These are phyloP conservation scores for Euptelea pleiosperma DNA, from an alignment of 164 flowering plant genomes.

Conservation along the genomic window DNA sequence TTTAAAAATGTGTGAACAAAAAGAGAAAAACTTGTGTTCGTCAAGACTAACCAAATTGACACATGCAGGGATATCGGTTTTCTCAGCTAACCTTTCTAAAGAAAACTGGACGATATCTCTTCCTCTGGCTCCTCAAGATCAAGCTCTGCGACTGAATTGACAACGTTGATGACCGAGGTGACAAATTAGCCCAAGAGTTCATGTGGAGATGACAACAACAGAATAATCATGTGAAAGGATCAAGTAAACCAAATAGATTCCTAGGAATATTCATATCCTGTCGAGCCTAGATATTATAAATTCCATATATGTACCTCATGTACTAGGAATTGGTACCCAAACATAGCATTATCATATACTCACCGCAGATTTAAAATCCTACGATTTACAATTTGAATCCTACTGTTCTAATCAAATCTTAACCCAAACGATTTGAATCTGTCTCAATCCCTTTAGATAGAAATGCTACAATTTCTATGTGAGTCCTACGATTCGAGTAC, in stretches of 20 bases:
- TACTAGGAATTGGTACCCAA: too few species aligned
- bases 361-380: too few species aligned
- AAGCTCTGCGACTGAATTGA: conserved; percentile 71
- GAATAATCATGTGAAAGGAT: not conserved
- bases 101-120: conserved; percentile 77
- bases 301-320: too few species aligned
- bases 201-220: not conserved
- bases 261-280: not conserved
- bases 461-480: too few species aligned
- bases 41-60: not conserved
- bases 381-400: too few species aligned
- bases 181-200: not conserved
- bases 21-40: too few species aligned
- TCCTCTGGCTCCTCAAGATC: conserved; percentile 58
- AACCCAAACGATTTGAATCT: too few species aligned
- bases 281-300: too few species aligned
- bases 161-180: conserved; percentile 3
- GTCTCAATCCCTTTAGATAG: too few species aligned
- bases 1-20: conserved; percentile 17
- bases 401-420: too few species aligned
- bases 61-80: not conserved
- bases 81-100: conserved; percentile 70
- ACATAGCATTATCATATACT: too few species aligned
- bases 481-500: too few species aligned
- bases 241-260: not conserved